Percentiles rank a stretch among this genome's conserved stretches.
phyloP scores from a whole-genome alignment of 352 stramenopile species.

The Globisporangium nagaii region DNA sequence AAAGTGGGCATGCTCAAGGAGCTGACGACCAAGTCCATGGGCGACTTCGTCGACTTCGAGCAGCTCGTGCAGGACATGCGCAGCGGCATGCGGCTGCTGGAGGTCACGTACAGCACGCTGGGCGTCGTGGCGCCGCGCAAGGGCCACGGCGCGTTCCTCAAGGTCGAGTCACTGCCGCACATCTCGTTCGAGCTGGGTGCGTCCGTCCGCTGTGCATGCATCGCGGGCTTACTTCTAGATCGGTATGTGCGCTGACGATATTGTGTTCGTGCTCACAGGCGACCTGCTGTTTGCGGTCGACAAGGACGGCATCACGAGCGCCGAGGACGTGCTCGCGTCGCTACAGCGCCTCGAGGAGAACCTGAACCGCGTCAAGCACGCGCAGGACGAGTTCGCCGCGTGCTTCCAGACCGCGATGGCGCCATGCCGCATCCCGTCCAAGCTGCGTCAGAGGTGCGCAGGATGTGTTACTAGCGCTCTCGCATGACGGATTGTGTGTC shows the following conservation, averaged over 20 bases:
- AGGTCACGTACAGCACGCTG: slow-evolving; percentile 52
- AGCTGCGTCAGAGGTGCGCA: slow-evolving; percentile 50
- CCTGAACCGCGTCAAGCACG: slow-evolving; percentile 30
- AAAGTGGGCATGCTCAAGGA: slow-evolving; percentile 76
- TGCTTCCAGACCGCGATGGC: slow-evolving; percentile 53
- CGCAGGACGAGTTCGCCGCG: slow-evolving; percentile 39
- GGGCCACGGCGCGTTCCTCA: slow-evolving; percentile 47
- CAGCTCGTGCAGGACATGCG: slow-evolving; percentile 29
- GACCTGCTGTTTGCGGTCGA: slow-evolving; percentile 6
- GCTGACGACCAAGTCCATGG: slow-evolving; percentile 34
- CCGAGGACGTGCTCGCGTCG: slow-evolving; percentile 36
- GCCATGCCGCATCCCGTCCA: slow-evolving; percentile 59
- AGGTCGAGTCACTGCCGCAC: slow-evolving; percentile 38
- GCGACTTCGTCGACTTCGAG: slow-evolving; percentile 24
- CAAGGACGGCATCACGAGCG: slow-evolving; percentile 1
- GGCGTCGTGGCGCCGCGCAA: slow-evolving; percentile 52
- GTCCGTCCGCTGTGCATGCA: neutral
- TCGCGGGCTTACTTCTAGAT: no score
- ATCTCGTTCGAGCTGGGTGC: slow-evolving; percentile 47
- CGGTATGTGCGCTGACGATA: no score
- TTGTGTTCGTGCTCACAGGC: slow-evolving; percentile 1
- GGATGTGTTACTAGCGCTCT: neutral
- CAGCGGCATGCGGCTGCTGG: slow-evolving; percentile 41
- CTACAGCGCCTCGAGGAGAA: slow-evolving; percentile 44
- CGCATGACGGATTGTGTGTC: no score